These are phyloP conservation scores for Aspergillus panamensis DNA, from an alignment of 495 filamentous ascomycete genomes.

Conservation along the genomic window DNA sequence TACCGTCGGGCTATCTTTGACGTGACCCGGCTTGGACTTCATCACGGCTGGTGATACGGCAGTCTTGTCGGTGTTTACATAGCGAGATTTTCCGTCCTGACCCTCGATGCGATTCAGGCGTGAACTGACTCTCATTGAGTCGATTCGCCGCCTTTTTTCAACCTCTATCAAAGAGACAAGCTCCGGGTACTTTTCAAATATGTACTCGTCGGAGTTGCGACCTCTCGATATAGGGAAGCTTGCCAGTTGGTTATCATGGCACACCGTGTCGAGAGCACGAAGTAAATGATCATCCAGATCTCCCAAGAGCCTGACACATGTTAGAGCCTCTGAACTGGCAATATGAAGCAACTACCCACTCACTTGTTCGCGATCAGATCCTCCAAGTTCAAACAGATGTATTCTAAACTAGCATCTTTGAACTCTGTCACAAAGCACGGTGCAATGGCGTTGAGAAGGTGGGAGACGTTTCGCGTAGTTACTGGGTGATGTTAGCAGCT, in stretches of 20 bases:
- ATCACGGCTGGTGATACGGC: slow-evolving; percentile 52
- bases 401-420: slow-evolving; percentile 84
- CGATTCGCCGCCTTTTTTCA: slow-evolving; percentile 55
- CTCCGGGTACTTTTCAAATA: slow-evolving; percentile 70
- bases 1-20: slow-evolving; percentile 42
- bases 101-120: slow-evolving; percentile 58
- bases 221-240: slow-evolving; percentile 71
- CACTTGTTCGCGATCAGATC: slow-evolving; percentile 83
- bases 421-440: slow-evolving; percentile 80
- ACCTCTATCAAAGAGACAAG: slow-evolving; percentile 50
- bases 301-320: slow-evolving; percentile 57
- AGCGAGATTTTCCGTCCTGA: slow-evolving; percentile 40
- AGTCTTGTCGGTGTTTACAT: slow-evolving; percentile 49
- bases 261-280: slow-evolving; percentile 69
- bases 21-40: slow-evolving; percentile 48
- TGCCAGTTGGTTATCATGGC: slow-evolving; percentile 75
- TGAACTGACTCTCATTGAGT: slow-evolving; percentile 56
- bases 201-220: slow-evolving; percentile 62
- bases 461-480: slow-evolving; percentile 79
- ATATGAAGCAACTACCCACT: slow-evolving; percentile 9
- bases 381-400: slow-evolving; percentile 87
- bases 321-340: slow-evolving; percentile 17
- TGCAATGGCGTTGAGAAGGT: slow-evolving; percentile 76
- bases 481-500: slow-evolving; percentile 45
- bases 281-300: slow-evolving; percentile 85